phyloP scores from a whole-genome alignment of 2,329 filamentous ascomycete genomes.

The Xylaria sp. region DNA sequence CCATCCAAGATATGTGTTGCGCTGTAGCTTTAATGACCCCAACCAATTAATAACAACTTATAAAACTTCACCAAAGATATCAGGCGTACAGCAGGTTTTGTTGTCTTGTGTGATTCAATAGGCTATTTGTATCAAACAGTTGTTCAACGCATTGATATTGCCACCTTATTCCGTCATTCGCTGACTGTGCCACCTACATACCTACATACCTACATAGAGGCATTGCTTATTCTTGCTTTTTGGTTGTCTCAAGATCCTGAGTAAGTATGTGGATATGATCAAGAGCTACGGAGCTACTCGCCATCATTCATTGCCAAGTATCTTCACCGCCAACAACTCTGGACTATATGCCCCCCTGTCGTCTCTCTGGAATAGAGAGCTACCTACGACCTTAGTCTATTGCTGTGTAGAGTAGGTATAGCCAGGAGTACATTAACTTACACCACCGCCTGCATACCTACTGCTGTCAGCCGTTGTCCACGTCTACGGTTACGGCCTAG shows the following conservation, averaged over 20 bases:
- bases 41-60: background rate
- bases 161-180: background rate
- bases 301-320: background rate
- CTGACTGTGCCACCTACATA: background rate
- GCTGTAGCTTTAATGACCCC: background rate
- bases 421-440: background rate
- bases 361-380: background rate
- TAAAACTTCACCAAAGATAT: slow-evolving; percentile 3
- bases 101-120: slow-evolving; percentile 21
- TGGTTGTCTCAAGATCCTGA: slow-evolving; percentile 3
- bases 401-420: background rate
- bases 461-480: slow-evolving; percentile 22
- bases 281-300: background rate
- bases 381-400: background rate
- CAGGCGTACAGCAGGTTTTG: background rate
- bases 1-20: background rate
- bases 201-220: background rate
- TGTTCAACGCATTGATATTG: background rate
- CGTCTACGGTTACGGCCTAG: slow-evolving; percentile 12
- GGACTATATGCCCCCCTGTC: background rate
- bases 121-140: slow-evolving; percentile 14
- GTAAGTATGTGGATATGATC: background rate
- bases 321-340: slow-evolving; percentile 13
- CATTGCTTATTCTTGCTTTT: background rate
- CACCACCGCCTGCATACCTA: background rate